Conservation (phyloP, 2,329 filamentous ascomycete species). For the Tolypocladium tundrense region DNA sequence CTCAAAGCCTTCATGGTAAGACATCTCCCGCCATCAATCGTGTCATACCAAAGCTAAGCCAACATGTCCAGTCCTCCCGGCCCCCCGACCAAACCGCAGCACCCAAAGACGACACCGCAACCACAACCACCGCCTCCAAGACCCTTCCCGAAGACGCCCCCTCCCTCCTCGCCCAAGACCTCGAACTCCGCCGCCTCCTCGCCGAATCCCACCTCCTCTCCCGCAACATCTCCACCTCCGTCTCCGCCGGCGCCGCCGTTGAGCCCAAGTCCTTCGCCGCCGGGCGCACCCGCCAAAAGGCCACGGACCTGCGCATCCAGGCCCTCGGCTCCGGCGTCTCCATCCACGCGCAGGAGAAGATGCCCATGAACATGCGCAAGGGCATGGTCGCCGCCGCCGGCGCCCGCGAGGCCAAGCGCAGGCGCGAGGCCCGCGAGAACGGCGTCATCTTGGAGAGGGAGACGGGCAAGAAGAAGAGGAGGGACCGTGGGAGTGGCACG, state of each 20-base stretch:
- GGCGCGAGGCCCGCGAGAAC: slow-evolving; percentile 77
- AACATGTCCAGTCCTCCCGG: slow-evolving; percentile 31
- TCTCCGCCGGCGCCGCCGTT: slow-evolving; percentile 25
- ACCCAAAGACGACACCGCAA: slow-evolving; percentile 9
- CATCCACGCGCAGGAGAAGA: slow-evolving; percentile 68
- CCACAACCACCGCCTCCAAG: slow-evolving; percentile 16
- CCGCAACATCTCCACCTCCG: slow-evolving; percentile 30
- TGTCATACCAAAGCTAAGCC: slow-evolving; percentile 3
- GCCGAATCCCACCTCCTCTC: slow-evolving; percentile 80
- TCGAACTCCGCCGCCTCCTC: slow-evolving; percentile 82
- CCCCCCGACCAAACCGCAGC: slow-evolving; percentile 28
- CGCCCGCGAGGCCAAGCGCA: slow-evolving; percentile 57
- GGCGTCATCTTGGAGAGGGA: slow-evolving; percentile 73
- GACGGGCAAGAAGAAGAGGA: slow-evolving; percentile 26
- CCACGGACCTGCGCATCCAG: slow-evolving; percentile 74
- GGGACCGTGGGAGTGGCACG: slow-evolving; percentile 37
- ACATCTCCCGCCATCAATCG: not conserved
- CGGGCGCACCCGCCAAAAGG: slow-evolving; percentile 69
- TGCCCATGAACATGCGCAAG: slow-evolving; percentile 80
- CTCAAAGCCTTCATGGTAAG: slow-evolving; percentile 68
- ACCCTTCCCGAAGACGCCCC: slow-evolving; percentile 45
- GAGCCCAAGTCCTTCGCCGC: slow-evolving; percentile 33
- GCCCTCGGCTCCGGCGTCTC: slow-evolving; percentile 69
- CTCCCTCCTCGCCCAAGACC: slow-evolving; percentile 77
- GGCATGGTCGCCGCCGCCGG: slow-evolving; percentile 66